Evolutionary conservation across 106 monocot genomes (phyloP).

Genomic region (Allium cepa): DNA sequence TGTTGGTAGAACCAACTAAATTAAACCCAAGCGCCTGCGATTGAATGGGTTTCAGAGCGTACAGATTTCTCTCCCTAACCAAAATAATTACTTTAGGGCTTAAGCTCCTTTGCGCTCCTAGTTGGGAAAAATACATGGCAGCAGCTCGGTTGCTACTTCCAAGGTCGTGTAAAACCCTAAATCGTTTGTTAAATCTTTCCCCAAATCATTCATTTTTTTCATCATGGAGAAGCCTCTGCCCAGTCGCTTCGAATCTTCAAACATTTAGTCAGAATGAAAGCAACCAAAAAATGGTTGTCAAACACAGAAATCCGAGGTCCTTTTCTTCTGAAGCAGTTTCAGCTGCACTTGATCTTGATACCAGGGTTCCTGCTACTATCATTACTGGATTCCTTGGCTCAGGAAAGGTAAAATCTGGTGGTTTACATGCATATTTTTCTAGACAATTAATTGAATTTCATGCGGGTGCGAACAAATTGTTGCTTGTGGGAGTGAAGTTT

Average conservation of each 20-base stretch:
- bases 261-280: background rate
- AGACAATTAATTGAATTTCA: no score
- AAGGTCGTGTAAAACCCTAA: constrained; percentile 20
- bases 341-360: constrained; percentile 33
- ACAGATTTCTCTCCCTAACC: no score
- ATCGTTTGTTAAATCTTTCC: constrained; percentile 3
- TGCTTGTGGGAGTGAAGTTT: background rate
- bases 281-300: background rate
- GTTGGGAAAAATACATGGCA: constrained; percentile 1
- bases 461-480: no score
- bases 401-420: constrained; percentile 49
- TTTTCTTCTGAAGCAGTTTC: constrained; percentile 24
- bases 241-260: background rate
- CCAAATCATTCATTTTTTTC: background rate
- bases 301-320: constrained; percentile 6
- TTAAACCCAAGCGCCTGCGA: no score
- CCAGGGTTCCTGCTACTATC: constrained; percentile 81
- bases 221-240: constrained; percentile 5
- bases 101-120: no score
- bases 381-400: constrained; percentile 92
- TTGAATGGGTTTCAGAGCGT: no score
- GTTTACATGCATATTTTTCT: no score
- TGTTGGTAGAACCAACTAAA: no score
- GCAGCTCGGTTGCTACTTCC: constrained; percentile 25
- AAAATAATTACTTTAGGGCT: no score